Evolutionary conservation across 306 rosid species (phyloP), one percentile per base, ranked within the genome.

Genomic region (Fagus sylvatica): DNA sequence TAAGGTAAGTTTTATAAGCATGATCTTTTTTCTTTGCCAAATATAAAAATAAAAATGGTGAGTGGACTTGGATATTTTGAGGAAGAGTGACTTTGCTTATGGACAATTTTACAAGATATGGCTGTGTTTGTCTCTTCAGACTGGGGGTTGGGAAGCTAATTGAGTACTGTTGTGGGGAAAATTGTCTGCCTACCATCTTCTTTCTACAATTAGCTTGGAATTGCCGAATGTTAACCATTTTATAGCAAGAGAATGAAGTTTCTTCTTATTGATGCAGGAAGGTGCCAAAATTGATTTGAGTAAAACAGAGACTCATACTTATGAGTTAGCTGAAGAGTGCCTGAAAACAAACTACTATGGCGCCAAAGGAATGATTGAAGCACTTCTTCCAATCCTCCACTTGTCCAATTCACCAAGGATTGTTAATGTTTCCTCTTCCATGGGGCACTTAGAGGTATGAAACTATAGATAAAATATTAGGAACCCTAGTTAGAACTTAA

Each of bases 301-400:
- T 36, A 16, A 34, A 13, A 43, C 9, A 11, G 0, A 13, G 0
- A 5, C 22, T 9, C 8, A 34, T 13, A 49, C 22, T 2, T 74
- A 75, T 46, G 19, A 61, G 17, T 19, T 60, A 12, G 71, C 36
- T 3, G 49, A 75, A 75, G 57, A 62, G 6, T 75, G 78, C 34
- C n/a, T 75, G 15, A 6, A 74, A 28, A 74, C 30, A 55, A 74
- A 74, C 30, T 74, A 74, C 68, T 74, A 74, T 28, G 78, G 78
- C 2, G 2, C 59, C 8, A 33, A 46, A 62, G 32, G 71, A 75
- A 30, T 75, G 72, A 30, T 17, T 39, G 78, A 61, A 62, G 71
- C 78, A 4, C 7, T 62, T 8, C 3, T 49, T 34, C 71, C 78
- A 17, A 61, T 61, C 54, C 78, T 75, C 30, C 37, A 30, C 5